Evolutionary conservation across 139 green algal species (phyloP).

Genomic region (Chlamydomonas sp.): DNA sequence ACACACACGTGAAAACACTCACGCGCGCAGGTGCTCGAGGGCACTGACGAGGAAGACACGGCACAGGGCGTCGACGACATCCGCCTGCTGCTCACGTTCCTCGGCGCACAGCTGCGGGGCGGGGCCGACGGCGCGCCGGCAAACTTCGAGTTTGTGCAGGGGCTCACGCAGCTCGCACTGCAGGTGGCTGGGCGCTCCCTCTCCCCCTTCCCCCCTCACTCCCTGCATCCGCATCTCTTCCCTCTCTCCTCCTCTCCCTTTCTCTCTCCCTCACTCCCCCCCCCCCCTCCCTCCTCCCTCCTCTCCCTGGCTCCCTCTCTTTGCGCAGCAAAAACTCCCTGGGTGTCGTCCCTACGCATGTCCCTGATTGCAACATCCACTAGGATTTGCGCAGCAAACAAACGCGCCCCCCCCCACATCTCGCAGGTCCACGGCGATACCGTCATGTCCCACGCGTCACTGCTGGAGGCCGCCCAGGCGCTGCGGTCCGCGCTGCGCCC

Average conservation of each 20-base stretch:
- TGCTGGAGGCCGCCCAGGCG: constrained; percentile 27
- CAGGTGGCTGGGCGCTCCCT: constrained; percentile 8
- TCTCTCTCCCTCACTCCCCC: too few species aligned
- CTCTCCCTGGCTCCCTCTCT: too few species aligned
- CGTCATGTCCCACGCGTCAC: constrained; percentile 37
- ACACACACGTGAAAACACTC: too few species aligned
- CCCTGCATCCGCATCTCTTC: neutral
- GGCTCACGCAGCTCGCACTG: constrained; percentile 27
- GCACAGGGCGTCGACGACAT: constrained; percentile 40
- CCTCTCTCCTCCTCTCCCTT: too few species aligned
- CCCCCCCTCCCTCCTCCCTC: too few species aligned
- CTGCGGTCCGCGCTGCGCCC: constrained; percentile 35
- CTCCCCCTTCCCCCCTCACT: neutral
- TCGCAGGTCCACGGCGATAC: constrained; percentile 56
- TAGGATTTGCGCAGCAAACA: too few species aligned
- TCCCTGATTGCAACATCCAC: too few species aligned
- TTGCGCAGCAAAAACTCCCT: neutral
- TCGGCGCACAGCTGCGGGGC: constrained; percentile 38
- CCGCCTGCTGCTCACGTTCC: constrained; percentile 53
- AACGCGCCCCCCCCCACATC: too few species aligned
- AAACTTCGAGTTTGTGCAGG: constrained; percentile 80
- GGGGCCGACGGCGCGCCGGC: constrained; percentile 12
- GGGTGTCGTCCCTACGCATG: neutral
- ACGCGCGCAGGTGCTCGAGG: constrained; percentile 9
- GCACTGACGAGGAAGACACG: constrained; percentile 18